Evolutionary conservation across 164 flowering plant species (phyloP).

Genomic region (Umbilicus rupestris): DNA sequence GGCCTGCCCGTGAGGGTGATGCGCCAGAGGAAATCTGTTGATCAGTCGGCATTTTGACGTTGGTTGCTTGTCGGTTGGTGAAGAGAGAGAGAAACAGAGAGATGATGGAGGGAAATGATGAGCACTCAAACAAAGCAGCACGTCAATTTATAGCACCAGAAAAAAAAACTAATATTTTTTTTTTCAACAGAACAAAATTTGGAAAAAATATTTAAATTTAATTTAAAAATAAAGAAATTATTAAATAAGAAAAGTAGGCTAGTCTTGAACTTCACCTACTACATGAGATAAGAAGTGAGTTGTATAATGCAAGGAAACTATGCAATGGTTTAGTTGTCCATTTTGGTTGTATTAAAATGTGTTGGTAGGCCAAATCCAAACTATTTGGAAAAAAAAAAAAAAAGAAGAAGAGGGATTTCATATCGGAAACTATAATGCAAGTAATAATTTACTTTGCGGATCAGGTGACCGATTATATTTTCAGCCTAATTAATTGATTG

Average conservation of each 20-base stretch:
- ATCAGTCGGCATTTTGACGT: constrained; percentile 6
- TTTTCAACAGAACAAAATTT: too few relatives aligned
- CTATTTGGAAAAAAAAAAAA: too few relatives aligned
- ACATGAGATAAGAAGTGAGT: neutral
- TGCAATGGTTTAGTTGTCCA: too few relatives aligned
- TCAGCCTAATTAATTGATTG: too few relatives aligned
- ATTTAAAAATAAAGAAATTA: neutral
- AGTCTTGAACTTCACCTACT: neutral
- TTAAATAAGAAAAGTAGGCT: neutral
- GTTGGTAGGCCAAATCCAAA: too few relatives aligned
- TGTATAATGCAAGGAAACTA: neutral
- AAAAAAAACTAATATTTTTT: too few relatives aligned
- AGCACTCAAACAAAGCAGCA: neutral
- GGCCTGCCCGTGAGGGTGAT: constrained; percentile 12
- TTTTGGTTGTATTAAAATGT: too few relatives aligned
- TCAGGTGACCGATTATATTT: too few relatives aligned
- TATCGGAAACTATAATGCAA: too few relatives aligned
- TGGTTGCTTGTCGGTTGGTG: neutral
- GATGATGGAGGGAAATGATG: neutral
- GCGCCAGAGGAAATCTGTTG: neutral
- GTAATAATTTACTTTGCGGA: too few relatives aligned
- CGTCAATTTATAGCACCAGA: neutral
- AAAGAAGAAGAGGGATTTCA: too few relatives aligned
- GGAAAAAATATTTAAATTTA: too few relatives aligned
- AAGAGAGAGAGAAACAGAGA: neutral